phyloP scores from a whole-genome alignment of 306 rosid genomes.

The Betula pendula region DNA sequence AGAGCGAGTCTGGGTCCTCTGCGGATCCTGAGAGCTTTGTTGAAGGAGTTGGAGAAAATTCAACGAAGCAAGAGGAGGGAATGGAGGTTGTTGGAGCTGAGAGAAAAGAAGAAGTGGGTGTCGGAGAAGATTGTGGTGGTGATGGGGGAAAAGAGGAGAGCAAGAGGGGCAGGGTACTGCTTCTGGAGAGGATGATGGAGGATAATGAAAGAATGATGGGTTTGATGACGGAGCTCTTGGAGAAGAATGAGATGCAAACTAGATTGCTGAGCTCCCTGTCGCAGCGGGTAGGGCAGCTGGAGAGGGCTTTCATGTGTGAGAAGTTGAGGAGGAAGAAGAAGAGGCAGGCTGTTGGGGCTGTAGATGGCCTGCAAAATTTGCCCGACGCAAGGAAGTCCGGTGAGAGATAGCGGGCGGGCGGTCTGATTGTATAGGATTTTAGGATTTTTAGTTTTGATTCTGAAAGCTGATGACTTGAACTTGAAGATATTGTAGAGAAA shows the following conservation, averaged over 20 bases:
- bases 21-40: background rate
- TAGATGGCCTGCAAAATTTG: background rate
- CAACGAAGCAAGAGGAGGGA: slow-evolving; percentile 17
- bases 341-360: slow-evolving; percentile 18
- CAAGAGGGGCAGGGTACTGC: slow-evolving; percentile 21
- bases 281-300: slow-evolving; percentile 61
- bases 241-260: slow-evolving; percentile 56
- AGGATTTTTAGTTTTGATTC: background rate
- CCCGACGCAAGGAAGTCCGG: slow-evolving; percentile 11
- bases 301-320: slow-evolving; percentile 50
- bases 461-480: background rate
- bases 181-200: slow-evolving; percentile 53
- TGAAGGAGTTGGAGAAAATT: slow-evolving; percentile 21
- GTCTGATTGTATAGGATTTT: background rate
- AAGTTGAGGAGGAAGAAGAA: slow-evolving; percentile 53
- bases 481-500: background rate
- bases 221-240: slow-evolving; percentile 50
- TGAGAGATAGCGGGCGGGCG: background rate
- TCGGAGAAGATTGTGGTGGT: background rate
- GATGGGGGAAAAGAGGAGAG: background rate
- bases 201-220: slow-evolving; percentile 65
- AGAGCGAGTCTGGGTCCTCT: slow-evolving; percentile 21
- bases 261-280: slow-evolving; percentile 49
- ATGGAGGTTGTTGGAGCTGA: background rate
- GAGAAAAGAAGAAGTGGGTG: background rate